Percentiles rank a stretch among this genome's conserved stretches.
Conservation (phyloP, 352 stramenopile species). For the Globisporangium perplexum region DNA sequence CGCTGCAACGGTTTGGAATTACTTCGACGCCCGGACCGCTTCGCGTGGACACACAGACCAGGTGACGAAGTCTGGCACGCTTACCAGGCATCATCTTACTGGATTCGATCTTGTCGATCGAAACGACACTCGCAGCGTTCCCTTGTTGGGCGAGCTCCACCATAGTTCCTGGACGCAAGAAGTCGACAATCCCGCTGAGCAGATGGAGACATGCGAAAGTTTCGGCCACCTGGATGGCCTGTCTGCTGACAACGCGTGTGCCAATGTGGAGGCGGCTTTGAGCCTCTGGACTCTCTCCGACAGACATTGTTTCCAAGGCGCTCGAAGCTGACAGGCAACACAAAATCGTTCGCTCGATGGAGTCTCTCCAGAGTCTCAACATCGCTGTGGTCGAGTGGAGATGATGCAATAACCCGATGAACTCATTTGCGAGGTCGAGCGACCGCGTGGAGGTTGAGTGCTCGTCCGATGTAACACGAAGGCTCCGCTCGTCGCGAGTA, state of each 20-base stretch:
- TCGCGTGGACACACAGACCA: slow-evolving; percentile 3
- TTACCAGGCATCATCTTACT: background rate
- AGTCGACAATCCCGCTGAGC: slow-evolving; percentile 30
- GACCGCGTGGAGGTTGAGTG: background rate
- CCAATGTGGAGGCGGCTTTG: slow-evolving; percentile 16
- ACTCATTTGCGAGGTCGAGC: slow-evolving; percentile 6
- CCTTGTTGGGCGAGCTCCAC: slow-evolving; percentile 25
- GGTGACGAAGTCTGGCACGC: background rate
- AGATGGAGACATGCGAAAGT: slow-evolving; percentile 24
- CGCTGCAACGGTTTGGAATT: background rate
- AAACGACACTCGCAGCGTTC: slow-evolving; percentile 25
- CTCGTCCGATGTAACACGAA: slow-evolving; percentile 4
- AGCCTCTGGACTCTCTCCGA: too few species aligned
- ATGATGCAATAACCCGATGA: slow-evolving; percentile 7
- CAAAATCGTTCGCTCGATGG: slow-evolving; percentile 6
- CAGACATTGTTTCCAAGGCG: background rate
- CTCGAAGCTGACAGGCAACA: background rate
- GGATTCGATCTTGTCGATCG: background rate
- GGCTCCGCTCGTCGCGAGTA: slow-evolving; percentile 1
- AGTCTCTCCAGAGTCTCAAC: slow-evolving; percentile 3
- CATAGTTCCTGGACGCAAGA: slow-evolving; percentile 24
- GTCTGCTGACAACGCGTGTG: slow-evolving; percentile 11
- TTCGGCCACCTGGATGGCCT: slow-evolving; percentile 19
- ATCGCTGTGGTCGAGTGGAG: slow-evolving; percentile 1
- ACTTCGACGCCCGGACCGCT: background rate